phyloP scores from a whole-genome alignment of 1,284 basidiomycete species.

The Moesziomyces parantarcticus region DNA sequence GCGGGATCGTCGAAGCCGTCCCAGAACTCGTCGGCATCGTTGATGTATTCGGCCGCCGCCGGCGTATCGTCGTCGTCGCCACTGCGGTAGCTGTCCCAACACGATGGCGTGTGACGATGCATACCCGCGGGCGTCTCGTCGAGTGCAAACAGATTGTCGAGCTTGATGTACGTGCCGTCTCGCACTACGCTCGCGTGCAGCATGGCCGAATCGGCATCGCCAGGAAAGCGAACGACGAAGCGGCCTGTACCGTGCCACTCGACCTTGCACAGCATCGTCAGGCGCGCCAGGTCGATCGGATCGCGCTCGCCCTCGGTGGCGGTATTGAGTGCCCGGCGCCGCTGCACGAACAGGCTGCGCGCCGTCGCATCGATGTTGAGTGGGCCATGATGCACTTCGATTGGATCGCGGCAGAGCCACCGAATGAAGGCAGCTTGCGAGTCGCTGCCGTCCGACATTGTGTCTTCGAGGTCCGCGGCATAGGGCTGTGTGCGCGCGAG shows the following conservation, averaged over 20 bases:
- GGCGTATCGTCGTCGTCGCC: background rate
- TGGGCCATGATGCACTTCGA: background rate
- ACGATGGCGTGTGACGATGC: conserved; percentile 6
- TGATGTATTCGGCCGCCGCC: conserved; percentile 38
- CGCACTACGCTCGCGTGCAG: conserved; percentile 8
- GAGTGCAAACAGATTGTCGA: conserved; percentile 30
- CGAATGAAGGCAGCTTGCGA: conserved; percentile 8
- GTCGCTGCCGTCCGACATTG: background rate
- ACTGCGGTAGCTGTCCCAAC: background rate
- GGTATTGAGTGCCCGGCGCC: background rate
- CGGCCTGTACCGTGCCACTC: conserved; percentile 7
- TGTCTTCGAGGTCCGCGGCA: conserved; percentile 21
- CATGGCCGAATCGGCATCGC: background rate
- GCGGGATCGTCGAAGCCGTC: conserved; percentile 28
- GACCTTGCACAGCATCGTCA: conserved; percentile 8
- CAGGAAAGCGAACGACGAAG: conserved; percentile 6
- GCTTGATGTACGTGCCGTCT: background rate
- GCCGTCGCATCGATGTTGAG: background rate
- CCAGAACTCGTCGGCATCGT: conserved; percentile 46
- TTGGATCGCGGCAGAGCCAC: conserved; percentile 23
- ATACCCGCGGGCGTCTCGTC: background rate
- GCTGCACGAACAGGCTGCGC: background rate
- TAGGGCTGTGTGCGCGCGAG: conserved; percentile 7
- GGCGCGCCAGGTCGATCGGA: conserved; percentile 11
- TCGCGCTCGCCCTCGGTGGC: conserved; percentile 1